Evolutionary conservation across 768 basidiomycete species (phyloP).

Genomic region (Suillus weaverae): DNA sequence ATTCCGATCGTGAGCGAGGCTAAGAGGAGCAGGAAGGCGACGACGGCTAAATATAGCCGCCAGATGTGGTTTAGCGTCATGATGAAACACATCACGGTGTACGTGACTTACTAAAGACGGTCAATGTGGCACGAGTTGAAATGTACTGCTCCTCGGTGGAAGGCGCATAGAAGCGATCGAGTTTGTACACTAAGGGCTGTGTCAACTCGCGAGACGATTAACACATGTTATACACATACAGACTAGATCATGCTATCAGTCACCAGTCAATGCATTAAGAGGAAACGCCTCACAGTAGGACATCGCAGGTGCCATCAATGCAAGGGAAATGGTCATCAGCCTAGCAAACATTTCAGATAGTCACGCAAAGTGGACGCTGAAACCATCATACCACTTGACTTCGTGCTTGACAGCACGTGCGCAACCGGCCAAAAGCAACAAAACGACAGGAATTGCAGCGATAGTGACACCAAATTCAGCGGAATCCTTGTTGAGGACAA

Average conservation of each 20-base stretch:
- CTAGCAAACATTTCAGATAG: constrained; percentile 33
- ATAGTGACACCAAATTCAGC: constrained; percentile 84
- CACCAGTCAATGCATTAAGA: constrained; percentile 4
- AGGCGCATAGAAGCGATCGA: constrained; percentile 80
- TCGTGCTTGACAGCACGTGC: constrained; percentile 76
- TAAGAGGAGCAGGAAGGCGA: constrained; percentile 73
- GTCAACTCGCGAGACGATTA: constrained; percentile 4
- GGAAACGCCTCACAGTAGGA: constrained; percentile 63
- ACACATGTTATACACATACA: constrained; percentile 19
- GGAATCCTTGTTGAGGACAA: constrained; percentile 62
- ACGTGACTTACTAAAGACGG: constrained; percentile 67
- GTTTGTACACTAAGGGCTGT: constrained; percentile 64
- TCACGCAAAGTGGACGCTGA: constrained; percentile 3
- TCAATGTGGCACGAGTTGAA: constrained; percentile 78
- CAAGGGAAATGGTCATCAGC: constrained; percentile 71
- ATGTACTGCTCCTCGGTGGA: constrained; percentile 51
- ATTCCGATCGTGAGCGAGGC: constrained; percentile 75
- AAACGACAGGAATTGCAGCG: constrained; percentile 78
- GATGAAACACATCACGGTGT: neutral
- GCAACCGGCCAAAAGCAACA: constrained; percentile 63
- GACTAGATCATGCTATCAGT: constrained; percentile 20
- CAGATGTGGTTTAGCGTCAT: constrained; percentile 1
- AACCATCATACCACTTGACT: constrained; percentile 64
- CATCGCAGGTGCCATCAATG: constrained; percentile 75
- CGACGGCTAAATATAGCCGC: constrained; percentile 50